Evolutionary conservation across 305 asterid species (phyloP).

Genomic region (Rubia peregrina): DNA sequence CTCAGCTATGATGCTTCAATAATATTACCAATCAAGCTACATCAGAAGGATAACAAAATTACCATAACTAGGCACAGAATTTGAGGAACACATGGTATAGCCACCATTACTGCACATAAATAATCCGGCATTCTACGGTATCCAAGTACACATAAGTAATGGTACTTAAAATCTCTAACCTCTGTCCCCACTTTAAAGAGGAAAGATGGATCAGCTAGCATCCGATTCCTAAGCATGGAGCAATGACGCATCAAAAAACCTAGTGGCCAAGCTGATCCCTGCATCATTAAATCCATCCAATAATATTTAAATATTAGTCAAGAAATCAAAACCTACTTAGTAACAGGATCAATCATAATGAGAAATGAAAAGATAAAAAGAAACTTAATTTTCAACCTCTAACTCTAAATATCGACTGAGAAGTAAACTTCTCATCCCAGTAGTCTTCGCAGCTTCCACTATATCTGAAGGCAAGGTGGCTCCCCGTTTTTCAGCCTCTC

Average conservation of each 20-base stretch:
- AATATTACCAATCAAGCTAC: neutral
- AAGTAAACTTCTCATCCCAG: slow-evolving; percentile 56
- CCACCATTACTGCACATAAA: neutral
- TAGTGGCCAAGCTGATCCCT: slow-evolving; percentile 69
- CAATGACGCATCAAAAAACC: slow-evolving; percentile 70
- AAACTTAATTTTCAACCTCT: slow-evolving; percentile 46
- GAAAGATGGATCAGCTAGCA: slow-evolving; percentile 89
- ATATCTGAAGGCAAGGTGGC: slow-evolving; percentile 60
- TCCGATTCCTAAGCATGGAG: slow-evolving; percentile 72
- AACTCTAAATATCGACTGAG: slow-evolving; percentile 68
- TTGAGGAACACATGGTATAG: neutral
- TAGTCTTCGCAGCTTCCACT: slow-evolving; percentile 68
- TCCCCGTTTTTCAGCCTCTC: slow-evolving; percentile 54
- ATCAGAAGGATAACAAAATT: neutral
- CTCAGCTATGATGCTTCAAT: neutral
- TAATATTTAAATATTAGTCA: neutral
- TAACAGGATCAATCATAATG: neutral
- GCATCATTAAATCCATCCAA: slow-evolving; percentile 24
- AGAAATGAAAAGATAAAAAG: neutral
- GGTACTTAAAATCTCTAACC: slow-evolving; percentile 31
- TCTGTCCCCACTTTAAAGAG: slow-evolving; percentile 86
- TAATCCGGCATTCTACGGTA: neutral
- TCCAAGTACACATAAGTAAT: neutral
- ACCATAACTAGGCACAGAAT: neutral
- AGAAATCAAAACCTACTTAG: slow-evolving; percentile 13